A percentile compares a stretch with the other conserved stretches of the same genome.
phyloP scores from a whole-genome alignment of 2,329 filamentous ascomycete genomes.

The Pseudogymnoascus sp. region DNA sequence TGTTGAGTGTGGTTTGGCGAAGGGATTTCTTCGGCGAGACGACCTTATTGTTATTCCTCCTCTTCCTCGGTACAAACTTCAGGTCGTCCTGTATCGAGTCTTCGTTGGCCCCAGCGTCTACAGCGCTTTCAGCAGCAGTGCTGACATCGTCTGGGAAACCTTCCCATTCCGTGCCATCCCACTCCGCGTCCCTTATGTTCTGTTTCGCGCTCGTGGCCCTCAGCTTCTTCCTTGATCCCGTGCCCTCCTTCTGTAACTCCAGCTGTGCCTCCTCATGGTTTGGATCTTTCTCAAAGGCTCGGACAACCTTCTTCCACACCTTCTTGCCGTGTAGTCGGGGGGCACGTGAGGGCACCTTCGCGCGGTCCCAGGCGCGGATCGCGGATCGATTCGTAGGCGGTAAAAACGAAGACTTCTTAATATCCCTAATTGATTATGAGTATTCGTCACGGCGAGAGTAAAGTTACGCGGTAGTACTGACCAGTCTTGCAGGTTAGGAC shows the following conservation, averaged over 20 bases:
- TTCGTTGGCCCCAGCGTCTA: not conserved
- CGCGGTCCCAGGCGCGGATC: conserved; percentile 25
- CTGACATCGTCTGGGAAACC: conserved; percentile 1
- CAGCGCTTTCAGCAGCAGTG: not conserved
- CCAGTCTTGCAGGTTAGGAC: conserved; percentile 8
- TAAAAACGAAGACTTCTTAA: conserved; percentile 22
- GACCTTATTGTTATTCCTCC: conserved; percentile 27
- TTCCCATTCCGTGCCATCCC: conserved; percentile 19
- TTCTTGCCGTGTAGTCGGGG: conserved; percentile 27
- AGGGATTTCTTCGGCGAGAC: conserved; percentile 26
- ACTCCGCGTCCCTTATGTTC: conserved; percentile 27
- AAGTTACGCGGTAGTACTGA: conserved; percentile 10
- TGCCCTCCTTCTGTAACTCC: conserved; percentile 30
- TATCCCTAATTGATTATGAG: conserved; percentile 19
- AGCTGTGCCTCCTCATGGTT: conserved; percentile 18
- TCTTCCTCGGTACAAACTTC: conserved; percentile 25
- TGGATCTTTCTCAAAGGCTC: conserved; percentile 17
- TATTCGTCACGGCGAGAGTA: not conserved
- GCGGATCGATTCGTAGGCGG: conserved; percentile 17
- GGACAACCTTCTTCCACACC: conserved; percentile 25
- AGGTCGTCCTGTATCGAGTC: conserved; percentile 10
- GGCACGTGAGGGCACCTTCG: conserved; percentile 24
- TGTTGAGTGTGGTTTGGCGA: conserved; percentile 14
- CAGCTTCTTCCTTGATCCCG: conserved; percentile 29
- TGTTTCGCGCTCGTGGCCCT: conserved; percentile 27